Base-by-base conservation (phyloP, 306 rosid species). In the Cicer cuneatum region DNA sequence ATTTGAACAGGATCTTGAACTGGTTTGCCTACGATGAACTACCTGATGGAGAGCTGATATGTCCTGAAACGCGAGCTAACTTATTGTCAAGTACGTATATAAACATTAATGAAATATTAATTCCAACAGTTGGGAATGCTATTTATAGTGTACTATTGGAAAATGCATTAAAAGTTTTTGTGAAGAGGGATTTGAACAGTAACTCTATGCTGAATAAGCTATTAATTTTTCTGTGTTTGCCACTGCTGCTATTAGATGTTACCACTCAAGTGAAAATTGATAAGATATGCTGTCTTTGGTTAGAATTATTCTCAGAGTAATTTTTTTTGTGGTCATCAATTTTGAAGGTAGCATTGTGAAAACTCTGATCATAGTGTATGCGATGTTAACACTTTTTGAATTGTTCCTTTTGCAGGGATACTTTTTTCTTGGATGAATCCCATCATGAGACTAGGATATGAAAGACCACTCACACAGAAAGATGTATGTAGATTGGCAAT, bases 401-500 rank as follows among this genome's bases (percentile, higher is more conserved):
- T 40, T 84, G 49, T 58, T 66, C 58, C 73, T 66, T 66, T 75
- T 41, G 61, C 89, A 93, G 98, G 8, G 49, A 85, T 76, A 51
- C 4, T 71, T 61, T 93, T 93, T 86, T 52, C 92, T 37, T 93
- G 98, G 98, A 86, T 93, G 90, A 86, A 88, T 83, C 89, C 96
- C 48, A 60, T 91, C 47, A 87, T 93, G 98, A 78, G 76, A 82
- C 84, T 91, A 42, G 98, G 92, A 54, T 89, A 89, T 84, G 63
- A 84, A 79, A 89, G 96, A 69, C 98, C 98, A 13, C 68, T 93
- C 59, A 91, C 91, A 6, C 96, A 93, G 82, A 93, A 83, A 81
- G 97, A 93, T 86, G 70, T 93, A 63, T 89, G 87, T 74, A 91
- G 98, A 82, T 93, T 53, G 93, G 91, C 83, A 89, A 93, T 81